Percentiles rank a stretch among this genome's conserved stretches.
phyloP scores from a whole-genome alignment of 345 rosid genomes.

The Aegle marmelos region DNA sequence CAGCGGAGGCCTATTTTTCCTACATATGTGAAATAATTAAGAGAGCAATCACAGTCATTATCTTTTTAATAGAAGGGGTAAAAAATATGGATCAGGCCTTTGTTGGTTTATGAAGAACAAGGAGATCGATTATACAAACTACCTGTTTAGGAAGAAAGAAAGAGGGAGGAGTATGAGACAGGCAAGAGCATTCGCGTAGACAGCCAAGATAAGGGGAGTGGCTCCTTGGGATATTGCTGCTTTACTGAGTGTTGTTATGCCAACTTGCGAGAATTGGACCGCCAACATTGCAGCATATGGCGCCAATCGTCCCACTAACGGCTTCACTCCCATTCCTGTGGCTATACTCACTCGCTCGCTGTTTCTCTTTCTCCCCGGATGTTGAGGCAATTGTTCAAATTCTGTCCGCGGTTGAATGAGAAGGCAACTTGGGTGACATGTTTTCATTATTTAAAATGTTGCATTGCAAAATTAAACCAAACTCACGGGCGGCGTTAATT shows the following conservation, averaged over 20 bases:
- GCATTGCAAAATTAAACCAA: too few species aligned
- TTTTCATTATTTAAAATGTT: too few species aligned
- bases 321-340: conserved; percentile 16
- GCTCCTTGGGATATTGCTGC: conserved; percentile 53
- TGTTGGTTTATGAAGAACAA: neutral
- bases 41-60: neutral
- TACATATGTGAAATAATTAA: conserved; percentile 1
- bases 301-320: conserved; percentile 11
- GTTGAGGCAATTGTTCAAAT: too few species aligned
- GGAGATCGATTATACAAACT: neutral
- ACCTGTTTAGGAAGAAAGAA: conserved; percentile 32
- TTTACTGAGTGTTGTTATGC: conserved; percentile 41
- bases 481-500: too few species aligned
- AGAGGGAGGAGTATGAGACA: conserved; percentile 33
- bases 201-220: conserved; percentile 39
- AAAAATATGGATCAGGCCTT: neutral
- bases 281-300: conserved; percentile 47
- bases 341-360: neutral
- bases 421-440: too few species aligned
- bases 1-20: conserved; percentile 37
- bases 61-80: neutral
- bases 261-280: conserved; percentile 37
- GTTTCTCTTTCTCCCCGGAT: neutral
- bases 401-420: too few species aligned
- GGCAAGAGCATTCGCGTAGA: conserved; percentile 44